These are phyloP conservation scores for Trichoderma pleuroti DNA, from an alignment of 2,329 filamentous ascomycete species.

Conservation along the genomic window DNA sequence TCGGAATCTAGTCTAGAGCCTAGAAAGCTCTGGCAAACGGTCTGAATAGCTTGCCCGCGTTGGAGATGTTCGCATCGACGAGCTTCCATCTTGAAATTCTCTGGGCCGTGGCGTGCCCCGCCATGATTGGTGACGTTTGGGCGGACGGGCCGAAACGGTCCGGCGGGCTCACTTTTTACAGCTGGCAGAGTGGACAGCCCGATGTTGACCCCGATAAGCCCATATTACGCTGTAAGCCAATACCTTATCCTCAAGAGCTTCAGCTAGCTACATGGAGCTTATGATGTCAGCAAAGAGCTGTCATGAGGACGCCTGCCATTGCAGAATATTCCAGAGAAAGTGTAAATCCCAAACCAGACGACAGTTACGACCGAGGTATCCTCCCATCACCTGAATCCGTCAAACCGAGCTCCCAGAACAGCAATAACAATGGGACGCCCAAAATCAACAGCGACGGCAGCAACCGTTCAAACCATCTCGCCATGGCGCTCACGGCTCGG, in stretches of 20 bases:
- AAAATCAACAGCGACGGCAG: background rate
- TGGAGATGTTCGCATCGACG: background rate
- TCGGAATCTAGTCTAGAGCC: background rate
- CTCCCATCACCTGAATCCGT: background rate
- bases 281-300: background rate
- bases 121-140: constrained; percentile 5
- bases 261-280: background rate
- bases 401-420: background rate
- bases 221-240: background rate
- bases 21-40: background rate
- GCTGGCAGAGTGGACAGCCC: background rate
- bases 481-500: constrained; percentile 9
- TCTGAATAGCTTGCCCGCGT: background rate
- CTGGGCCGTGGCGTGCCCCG: constrained; percentile 5
- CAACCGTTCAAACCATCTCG: background rate
- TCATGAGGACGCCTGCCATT: background rate
- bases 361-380: background rate
- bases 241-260: background rate
- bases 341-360: background rate
- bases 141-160: constrained; percentile 7
- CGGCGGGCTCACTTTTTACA: background rate
- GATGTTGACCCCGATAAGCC: background rate
- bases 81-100: constrained; percentile 12
- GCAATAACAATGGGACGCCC: background rate
- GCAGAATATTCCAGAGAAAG: background rate